Conservation (phyloP, 2,329 filamentous ascomycete genomes). For the Aspergillus neoniger region DNA sequence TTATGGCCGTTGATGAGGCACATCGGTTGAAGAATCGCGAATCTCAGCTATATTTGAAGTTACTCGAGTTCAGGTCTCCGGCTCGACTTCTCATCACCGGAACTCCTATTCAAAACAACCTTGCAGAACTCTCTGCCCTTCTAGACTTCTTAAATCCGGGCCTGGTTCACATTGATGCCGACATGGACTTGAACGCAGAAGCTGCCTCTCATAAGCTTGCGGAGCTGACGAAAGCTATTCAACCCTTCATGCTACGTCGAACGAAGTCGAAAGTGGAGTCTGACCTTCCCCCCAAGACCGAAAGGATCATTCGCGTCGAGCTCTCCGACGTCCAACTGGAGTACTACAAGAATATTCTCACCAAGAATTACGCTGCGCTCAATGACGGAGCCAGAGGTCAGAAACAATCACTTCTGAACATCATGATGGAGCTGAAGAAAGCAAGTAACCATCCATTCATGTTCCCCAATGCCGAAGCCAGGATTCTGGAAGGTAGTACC, state of each 20-base stretch:
- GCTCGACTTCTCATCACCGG: conserved; percentile 92
- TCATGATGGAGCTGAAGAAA: conserved; percentile 99
- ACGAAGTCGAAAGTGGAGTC: conserved; percentile 98
- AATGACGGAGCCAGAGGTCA: conserved; percentile 88
- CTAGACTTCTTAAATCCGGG: conserved; percentile 98
- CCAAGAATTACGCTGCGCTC: conserved; percentile 90
- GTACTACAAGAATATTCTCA: conserved; percentile 98
- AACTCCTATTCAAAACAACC: conserved; percentile 95
- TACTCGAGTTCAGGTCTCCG: conserved; percentile 83
- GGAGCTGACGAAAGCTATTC: conserved; percentile 80
- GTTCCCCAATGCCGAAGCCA: conserved; percentile 91
- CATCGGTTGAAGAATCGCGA: conserved; percentile 96
- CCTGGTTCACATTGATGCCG: conserved; percentile 83
- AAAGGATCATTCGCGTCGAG: conserved; percentile 98
- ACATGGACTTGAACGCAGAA: conserved; percentile 79
- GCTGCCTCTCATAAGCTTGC: conserved; percentile 85
- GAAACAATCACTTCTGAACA: conserved; percentile 93
- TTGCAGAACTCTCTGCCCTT: conserved; percentile 86
- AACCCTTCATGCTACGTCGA: conserved; percentile 90
- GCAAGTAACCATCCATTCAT: conserved; percentile 98
- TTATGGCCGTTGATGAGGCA: conserved; percentile 92
- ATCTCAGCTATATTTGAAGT: conserved; percentile 83
- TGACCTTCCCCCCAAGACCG: conserved; percentile 92
- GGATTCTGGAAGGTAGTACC: conserved; percentile 75
- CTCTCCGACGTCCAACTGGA: conserved; percentile 94